Percentiles rank a stretch among this genome's conserved stretches.
phyloP scores from a whole-genome alignment of 306 rosid genomes.

The Begonia peltatifolia region DNA sequence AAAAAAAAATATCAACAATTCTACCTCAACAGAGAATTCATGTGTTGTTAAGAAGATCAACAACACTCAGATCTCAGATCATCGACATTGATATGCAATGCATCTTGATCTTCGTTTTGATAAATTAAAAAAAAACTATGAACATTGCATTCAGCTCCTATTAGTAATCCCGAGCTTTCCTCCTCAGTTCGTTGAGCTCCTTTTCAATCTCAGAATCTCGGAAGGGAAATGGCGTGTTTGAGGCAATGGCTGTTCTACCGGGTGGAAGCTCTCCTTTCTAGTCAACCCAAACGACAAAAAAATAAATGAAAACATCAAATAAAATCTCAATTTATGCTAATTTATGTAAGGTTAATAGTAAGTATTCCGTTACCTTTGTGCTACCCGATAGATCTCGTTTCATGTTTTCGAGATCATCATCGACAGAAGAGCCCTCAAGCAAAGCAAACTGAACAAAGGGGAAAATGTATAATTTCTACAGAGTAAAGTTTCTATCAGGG shows the following conservation, averaged over 20 bases:
- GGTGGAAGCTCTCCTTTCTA: constrained; percentile 97
- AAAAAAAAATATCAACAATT: no score
- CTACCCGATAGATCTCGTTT: constrained; percentile 49
- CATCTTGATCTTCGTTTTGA: no score
- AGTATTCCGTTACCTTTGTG: constrained; percentile 34
- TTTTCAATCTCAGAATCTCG: constrained; percentile 68
- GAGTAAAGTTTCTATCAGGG: no score
- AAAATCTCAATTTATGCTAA: not conserved
- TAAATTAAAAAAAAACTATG: no score
- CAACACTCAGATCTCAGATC: no score
- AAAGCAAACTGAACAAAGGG: constrained; percentile 52
- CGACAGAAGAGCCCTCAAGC: constrained; percentile 79
- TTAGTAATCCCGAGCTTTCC: constrained; percentile 52
- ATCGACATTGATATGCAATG: no score
- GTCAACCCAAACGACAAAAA: constrained; percentile 7
- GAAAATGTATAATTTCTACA: no score
- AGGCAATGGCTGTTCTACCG: constrained; percentile 47
- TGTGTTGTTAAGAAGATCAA: no score
- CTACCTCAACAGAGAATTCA: no score
- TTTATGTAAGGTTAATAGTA: not conserved
- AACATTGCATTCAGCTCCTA: no score
- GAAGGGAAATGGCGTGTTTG: constrained; percentile 37
- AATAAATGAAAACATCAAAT: not conserved
- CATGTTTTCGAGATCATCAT: constrained; percentile 35
- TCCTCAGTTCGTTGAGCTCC: constrained; percentile 73